Conservation (phyloP, 75 land plant species). For the Selaginella tamariscina region DNA sequence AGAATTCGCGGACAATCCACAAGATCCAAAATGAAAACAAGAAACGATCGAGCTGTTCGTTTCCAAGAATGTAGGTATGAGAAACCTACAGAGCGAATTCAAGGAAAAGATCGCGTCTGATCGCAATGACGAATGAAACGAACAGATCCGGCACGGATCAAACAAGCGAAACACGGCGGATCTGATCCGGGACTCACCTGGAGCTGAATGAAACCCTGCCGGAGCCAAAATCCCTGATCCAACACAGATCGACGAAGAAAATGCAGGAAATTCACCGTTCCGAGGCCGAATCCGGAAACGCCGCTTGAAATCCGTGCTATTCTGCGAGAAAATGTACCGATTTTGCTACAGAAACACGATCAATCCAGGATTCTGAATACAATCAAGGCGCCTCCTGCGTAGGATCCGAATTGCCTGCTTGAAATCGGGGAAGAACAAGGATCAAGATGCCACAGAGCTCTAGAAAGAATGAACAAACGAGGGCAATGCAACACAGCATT, state of each 20-base stretch:
- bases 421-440: background rate
- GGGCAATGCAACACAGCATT: slow-evolving; percentile 3
- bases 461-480: background rate
- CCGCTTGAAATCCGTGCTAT: background rate
- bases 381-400: background rate
- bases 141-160: background rate
- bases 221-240: background rate
- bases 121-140: background rate
- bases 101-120: background rate
- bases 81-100: background rate
- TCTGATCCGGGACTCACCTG: background rate
- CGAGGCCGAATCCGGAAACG: background rate
- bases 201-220: background rate
- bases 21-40: too few relatives aligned
- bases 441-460: background rate
- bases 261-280: background rate
- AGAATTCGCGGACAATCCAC: too few relatives aligned
- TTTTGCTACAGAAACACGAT: background rate
- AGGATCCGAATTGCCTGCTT: background rate
- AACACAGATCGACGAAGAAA: background rate
- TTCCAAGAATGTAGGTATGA: background rate
- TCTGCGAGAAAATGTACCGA: background rate
- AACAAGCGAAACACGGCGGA: background rate
- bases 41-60: too few relatives aligned
- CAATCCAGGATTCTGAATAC: background rate